Conservation (phyloP, 1,284 basidiomycete species). For the Cutaneotrichosporon sp. region DNA sequence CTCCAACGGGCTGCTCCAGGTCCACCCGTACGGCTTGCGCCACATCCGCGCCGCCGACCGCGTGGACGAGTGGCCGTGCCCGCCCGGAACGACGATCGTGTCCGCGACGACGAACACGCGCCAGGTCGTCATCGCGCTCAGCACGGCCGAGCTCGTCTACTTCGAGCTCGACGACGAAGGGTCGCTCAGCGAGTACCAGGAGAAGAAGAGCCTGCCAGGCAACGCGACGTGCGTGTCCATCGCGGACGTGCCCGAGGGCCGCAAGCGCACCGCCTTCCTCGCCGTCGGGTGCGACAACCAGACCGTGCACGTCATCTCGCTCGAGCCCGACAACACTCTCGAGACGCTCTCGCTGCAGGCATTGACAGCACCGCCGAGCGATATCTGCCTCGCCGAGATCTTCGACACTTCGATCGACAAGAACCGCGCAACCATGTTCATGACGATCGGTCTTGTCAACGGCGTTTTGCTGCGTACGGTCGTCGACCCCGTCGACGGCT, state of each 20-base stretch:
- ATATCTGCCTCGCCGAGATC: constrained; percentile 98
- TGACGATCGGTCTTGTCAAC: constrained; percentile 96
- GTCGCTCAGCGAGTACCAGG: constrained; percentile 96
- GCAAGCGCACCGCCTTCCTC: constrained; percentile 82
- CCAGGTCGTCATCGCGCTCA: constrained; percentile 90
- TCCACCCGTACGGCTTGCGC: constrained; percentile 90
- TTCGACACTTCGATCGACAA: constrained; percentile 96
- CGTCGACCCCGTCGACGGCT: constrained; percentile 90
- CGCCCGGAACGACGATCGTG: constrained; percentile 80
- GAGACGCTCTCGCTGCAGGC: constrained; percentile 95
- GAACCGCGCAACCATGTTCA: constrained; percentile 90
- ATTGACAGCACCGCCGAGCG: constrained; percentile 88
- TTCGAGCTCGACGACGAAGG: constrained; percentile 89
- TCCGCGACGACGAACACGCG: constrained; percentile 90
- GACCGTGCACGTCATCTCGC: constrained; percentile 94
- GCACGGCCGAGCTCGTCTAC: constrained; percentile 90
- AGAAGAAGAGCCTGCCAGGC: constrained; percentile 95
- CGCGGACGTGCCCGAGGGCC: constrained; percentile 89
- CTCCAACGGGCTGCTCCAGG: constrained; percentile 84
- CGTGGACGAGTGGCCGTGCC: constrained; percentile 91
- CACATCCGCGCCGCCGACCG: constrained; percentile 84
- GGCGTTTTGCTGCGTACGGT: constrained; percentile 95
- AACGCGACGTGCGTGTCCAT: constrained; percentile 90
- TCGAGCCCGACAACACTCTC: constrained; percentile 93
- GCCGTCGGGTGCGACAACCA: constrained; percentile 99